Percentiles rank a stretch among this genome's conserved stretches.
Conservation (phyloP, 1,139 yeast species). For the Kurtzmaniella natalensis region DNA sequence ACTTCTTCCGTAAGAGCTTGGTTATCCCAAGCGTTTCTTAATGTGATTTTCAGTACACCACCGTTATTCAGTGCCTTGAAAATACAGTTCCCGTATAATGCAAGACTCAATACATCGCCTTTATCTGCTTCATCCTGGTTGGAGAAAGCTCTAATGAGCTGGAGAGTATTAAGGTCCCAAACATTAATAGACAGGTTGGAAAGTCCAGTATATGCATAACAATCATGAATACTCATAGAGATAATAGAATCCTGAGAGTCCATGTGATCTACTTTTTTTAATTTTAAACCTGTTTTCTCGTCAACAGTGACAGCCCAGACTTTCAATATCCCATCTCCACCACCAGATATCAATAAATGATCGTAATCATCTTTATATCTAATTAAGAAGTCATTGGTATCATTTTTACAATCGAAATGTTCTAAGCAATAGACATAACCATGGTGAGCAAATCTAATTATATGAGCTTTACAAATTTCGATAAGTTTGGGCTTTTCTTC, state of each 20-base stretch:
- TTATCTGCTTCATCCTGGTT: slow-evolving; percentile 28
- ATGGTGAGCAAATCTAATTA: slow-evolving; percentile 80
- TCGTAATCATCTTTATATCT: slow-evolving; percentile 15
- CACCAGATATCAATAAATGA: slow-evolving; percentile 47
- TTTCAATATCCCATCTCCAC: slow-evolving; percentile 86
- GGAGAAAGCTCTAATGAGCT: slow-evolving; percentile 56
- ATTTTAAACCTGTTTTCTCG: slow-evolving; percentile 9
- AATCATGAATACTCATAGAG: slow-evolving; percentile 58
- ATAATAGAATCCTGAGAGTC: slow-evolving; percentile 69
- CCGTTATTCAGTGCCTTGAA: slow-evolving; percentile 56
- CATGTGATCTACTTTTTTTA: slow-evolving; percentile 34
- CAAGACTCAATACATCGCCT: slow-evolving; percentile 35
- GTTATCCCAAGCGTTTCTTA: slow-evolving; percentile 22
- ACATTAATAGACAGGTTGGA: slow-evolving; percentile 68
- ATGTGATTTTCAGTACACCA: slow-evolving; percentile 47
- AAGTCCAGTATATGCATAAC: slow-evolving; percentile 76
- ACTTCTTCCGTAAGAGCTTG: slow-evolving; percentile 7
- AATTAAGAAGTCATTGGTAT: slow-evolving; percentile 18
- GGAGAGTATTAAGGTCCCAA: slow-evolving; percentile 82
- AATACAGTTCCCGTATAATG: slow-evolving; percentile 48
- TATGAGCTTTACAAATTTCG: slow-evolving; percentile 65
- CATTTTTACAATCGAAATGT: slow-evolving; percentile 16
- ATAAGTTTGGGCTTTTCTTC: slow-evolving; percentile 33
- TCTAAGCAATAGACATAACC: slow-evolving; percentile 82
- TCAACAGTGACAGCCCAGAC: slow-evolving; percentile 52